Percentiles rank a stretch among this genome's conserved stretches.
phyloP scores from a whole-genome alignment of 2,329 filamentous ascomycete genomes.

The Trichophyton rubrum region DNA sequence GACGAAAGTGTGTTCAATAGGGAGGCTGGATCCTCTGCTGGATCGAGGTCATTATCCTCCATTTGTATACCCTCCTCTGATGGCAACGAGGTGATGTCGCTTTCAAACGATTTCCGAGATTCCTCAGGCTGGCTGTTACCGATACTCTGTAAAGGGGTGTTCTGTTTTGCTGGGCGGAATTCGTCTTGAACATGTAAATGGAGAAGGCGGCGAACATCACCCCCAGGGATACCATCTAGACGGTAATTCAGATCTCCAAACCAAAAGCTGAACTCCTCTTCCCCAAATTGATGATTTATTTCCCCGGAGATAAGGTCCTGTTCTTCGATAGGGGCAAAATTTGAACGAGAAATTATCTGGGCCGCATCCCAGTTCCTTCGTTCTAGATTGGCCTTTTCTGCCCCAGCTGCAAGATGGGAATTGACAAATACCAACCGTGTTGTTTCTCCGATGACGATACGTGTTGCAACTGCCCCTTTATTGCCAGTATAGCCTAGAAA shows the following conservation, averaged over 20 bases:
- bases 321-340: conserved; percentile 61
- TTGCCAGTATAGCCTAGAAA: conserved; percentile 90
- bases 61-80: conserved; percentile 12
- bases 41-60: conserved; percentile 54
- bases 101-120: conserved; percentile 7
- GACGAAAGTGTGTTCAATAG: conserved; percentile 81
- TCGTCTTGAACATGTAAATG: conserved; percentile 49
- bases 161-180: conserved; percentile 13
- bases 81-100: conserved; percentile 5
- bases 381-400: conserved; percentile 63
- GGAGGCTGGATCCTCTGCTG: conserved; percentile 66
- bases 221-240: conserved; percentile 72
- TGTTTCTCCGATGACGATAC: conserved; percentile 77
- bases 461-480: conserved; percentile 75
- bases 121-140: conserved; percentile 8
- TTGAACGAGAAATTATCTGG: conserved; percentile 63
- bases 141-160: conserved; percentile 6
- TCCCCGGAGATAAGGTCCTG: conserved; percentile 50
- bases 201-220: conserved; percentile 75
- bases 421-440: conserved; percentile 85
- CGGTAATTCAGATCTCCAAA: conserved; percentile 94
- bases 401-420: conserved; percentile 78
- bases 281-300: conserved; percentile 53
- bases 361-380: conserved; percentile 79
- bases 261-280: conserved; percentile 93